These are phyloP conservation scores for Linum lewisii DNA, from an alignment of 345 rosid genomes.

Conservation along the genomic window DNA sequence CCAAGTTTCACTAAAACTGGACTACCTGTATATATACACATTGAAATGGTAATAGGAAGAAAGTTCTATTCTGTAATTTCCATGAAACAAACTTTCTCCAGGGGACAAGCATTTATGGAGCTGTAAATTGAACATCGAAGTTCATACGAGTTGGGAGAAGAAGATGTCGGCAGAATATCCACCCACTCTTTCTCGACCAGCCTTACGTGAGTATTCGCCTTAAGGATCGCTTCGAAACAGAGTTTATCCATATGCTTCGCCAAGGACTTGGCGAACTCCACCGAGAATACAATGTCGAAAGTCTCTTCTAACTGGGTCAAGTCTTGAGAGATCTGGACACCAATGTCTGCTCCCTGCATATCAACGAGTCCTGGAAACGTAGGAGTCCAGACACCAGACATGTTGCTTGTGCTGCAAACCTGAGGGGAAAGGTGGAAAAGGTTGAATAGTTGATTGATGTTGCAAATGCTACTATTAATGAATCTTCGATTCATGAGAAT, in stretches of 20 bases:
- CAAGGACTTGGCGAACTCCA: conserved; percentile 32
- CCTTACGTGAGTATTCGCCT: conserved; percentile 39
- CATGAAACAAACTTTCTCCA: conserved; percentile 47
- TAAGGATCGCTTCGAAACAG: conserved; percentile 31
- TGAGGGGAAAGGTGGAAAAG: conserved; percentile 16
- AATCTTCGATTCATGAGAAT: too few species aligned
- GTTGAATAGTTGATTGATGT: too few species aligned
- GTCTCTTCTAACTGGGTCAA: conserved; percentile 20
- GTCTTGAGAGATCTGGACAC: conserved; percentile 33
- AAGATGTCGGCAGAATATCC: conserved; percentile 39
- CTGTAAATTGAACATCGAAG: conserved; percentile 43
- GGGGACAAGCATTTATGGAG: conserved; percentile 37
- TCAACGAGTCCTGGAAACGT: conserved; percentile 43
- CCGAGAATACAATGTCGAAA: conserved; percentile 38
- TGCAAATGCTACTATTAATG: too few species aligned
- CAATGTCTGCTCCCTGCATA: conserved; percentile 40
- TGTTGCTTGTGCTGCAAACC: conserved; percentile 33
- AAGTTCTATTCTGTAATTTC: conserved; percentile 30
- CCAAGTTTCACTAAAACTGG: too few species aligned
- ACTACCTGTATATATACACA: too few species aligned
- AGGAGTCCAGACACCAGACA: conserved; percentile 16
- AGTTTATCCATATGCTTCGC: conserved; percentile 30
- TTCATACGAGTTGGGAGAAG: conserved; percentile 51
- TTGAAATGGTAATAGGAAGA: neutral
- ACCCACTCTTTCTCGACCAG: conserved; percentile 60